Percentiles rank a stretch among this genome's conserved stretches.
Conservation (phyloP, 768 basidiomycete species). For the Steccherinum ochraceum region DNA sequence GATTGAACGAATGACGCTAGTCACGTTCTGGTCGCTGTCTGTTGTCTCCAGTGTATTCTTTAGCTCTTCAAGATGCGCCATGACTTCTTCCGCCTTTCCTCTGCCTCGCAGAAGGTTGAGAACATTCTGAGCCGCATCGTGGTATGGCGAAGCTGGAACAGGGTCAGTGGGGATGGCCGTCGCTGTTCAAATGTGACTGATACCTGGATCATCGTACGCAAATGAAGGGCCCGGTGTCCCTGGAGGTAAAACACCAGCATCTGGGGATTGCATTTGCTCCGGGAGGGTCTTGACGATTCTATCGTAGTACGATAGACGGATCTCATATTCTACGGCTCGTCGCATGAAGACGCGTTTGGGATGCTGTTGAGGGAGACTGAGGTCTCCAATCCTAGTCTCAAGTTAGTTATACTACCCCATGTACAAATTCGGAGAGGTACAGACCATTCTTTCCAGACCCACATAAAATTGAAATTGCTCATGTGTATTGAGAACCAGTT, state of each 20-base stretch:
- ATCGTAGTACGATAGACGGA: conserved; percentile 89
- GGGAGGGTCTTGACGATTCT: conserved; percentile 88
- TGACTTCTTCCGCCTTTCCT: conserved; percentile 74
- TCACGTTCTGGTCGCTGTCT: conserved; percentile 57
- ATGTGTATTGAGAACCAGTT: conserved; percentile 97
- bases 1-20: conserved; percentile 66
- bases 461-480: conserved; percentile 96
- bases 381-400: conserved; percentile 77
- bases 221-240: conserved; percentile 76
- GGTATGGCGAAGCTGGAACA: conserved; percentile 60
- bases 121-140: conserved; percentile 73
- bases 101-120: conserved; percentile 78
- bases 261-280: conserved; percentile 64
- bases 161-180: too few species aligned
- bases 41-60: conserved; percentile 57
- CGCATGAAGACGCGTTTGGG: conserved; percentile 88
- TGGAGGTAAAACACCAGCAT: conserved; percentile 55
- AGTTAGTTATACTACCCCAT: not conserved
- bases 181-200: too few species aligned
- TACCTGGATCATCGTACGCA: conserved; percentile 77
- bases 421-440: too few species aligned
- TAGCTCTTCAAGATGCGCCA: conserved; percentile 64
- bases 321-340: conserved; percentile 81
- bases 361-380: conserved; percentile 65
- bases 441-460: conserved; percentile 99